Base-by-base conservation (phyloP, 768 basidiomycete genomes). In the Pleurotus pulmonarius region DNA sequence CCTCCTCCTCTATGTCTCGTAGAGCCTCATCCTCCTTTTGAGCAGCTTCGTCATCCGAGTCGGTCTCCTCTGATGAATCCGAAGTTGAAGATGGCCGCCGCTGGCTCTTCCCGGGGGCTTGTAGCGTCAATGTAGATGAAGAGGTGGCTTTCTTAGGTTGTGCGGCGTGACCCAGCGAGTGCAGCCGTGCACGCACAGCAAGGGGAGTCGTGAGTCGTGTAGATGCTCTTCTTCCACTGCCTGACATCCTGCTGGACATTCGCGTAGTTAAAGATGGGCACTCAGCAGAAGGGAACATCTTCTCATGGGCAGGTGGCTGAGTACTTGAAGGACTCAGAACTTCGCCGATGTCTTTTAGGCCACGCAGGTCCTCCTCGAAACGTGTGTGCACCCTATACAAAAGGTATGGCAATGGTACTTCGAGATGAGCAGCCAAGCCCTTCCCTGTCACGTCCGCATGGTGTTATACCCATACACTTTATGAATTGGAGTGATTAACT, bases 341-440 rank as follows among this genome's bases (percentile, higher is more conserved):
- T 24, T 84, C 86, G 43, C 79, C 81, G 37, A 88, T 83, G 60
- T 86, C 87, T 63, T 89, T 86, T 47, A 93, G 67, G 1, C 88
- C 88, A 39, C 88, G 83, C 26, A 94, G 81, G 65, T 92, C 92
- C 69, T 93, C 87, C 66, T 93, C 90, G 56, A 90, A 93, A 59
- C 92, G 79, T 11, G 85, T 86, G 67, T 92, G 88, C 12, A 90
- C 90, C 18, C 92, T 82, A 64, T 92, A 92, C 8, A 94, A 80
- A 25, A 94, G 78, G 68, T 92, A 94, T 0, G 92, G 92, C 4
- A 94, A 71, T 0, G 92, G 92, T 0, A 92, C 90, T 60, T 87
- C 78, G 3, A 94, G 79, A 64, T 90, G 90, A 22, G 82, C 77
- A 3, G 92, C 89, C 11, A 94, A 80, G 29, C 83, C 88, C 69